These are phyloP conservation scores for Phytophthora fragariaefolia DNA, from an alignment of 352 stramenopile species.

Conservation along the genomic window DNA sequence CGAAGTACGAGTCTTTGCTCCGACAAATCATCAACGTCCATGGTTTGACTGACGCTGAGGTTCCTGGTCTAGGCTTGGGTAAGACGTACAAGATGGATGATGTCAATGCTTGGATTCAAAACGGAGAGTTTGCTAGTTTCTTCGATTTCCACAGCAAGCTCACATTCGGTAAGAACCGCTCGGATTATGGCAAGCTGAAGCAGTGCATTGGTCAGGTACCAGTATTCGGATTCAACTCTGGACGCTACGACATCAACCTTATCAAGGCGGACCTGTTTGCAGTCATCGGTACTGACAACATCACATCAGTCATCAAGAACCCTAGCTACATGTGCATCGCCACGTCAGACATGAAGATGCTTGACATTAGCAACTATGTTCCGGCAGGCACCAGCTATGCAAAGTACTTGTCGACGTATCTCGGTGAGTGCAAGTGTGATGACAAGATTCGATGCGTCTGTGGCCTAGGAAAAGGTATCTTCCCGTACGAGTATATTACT, in stretches of 20 bases:
- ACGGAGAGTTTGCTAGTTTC: too few relatives aligned
- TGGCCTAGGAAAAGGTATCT: slow-evolving; percentile 11
- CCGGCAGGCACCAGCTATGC: slow-evolving; percentile 7
- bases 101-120: too few relatives aligned
- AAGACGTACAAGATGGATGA: too few relatives aligned
- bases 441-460: slow-evolving; percentile 40
- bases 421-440: slow-evolving; percentile 39
- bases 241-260: slow-evolving; percentile 28
- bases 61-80: too few relatives aligned
- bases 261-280: slow-evolving; percentile 42
- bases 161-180: neutral
- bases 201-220: slow-evolving; percentile 1
- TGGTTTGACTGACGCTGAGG: slow-evolving; percentile 3
- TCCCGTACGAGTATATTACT: neutral
- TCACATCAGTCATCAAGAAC: slow-evolving; percentile 38
- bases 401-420: slow-evolving; percentile 28
- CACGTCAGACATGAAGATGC: slow-evolving; percentile 15
- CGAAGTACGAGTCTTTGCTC: slow-evolving; percentile 3
- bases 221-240: slow-evolving; percentile 27
- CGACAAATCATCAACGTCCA: slow-evolving; percentile 3
- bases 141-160: too few relatives aligned
- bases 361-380: slow-evolving; percentile 6
- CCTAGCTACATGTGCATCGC: slow-evolving; percentile 41
- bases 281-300: slow-evolving; percentile 13
- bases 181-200: neutral